Percentiles rank a stretch among this genome's conserved stretches.
Evolutionary conservation across 345 rosid genomes (phyloP).

Genomic region (Camelina sativa): DNA sequence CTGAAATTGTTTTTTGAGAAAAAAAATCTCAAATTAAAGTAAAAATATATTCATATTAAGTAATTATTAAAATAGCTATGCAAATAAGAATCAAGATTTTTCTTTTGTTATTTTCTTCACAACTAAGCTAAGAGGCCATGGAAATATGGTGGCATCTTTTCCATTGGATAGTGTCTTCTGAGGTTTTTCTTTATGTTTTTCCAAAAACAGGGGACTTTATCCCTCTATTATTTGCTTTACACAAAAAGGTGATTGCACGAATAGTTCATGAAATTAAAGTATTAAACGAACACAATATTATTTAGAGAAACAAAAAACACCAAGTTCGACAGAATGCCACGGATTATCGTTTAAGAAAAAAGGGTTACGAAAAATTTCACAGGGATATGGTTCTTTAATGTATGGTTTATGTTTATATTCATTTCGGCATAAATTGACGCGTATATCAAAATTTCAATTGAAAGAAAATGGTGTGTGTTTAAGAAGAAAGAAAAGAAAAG

Average conservation of each 20-base stretch:
- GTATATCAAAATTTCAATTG: neutral
- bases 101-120: constrained; percentile 33
- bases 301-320: neutral
- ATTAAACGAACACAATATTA: neutral
- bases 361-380: neutral
- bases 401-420: neutral
- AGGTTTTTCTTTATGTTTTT: constrained; percentile 29
- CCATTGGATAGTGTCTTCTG: constrained; percentile 33
- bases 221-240: constrained; percentile 37
- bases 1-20: neutral
- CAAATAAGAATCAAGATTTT: neutral
- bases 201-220: constrained; percentile 29
- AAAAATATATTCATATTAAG: neutral
- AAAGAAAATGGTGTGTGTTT: neutral
- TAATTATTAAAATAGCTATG: neutral
- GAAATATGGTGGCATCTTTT: constrained; percentile 40
- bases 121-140: constrained; percentile 33
- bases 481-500: neutral
- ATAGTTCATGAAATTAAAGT: neutral
- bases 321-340: neutral
- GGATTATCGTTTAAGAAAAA: neutral
- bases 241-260: constrained; percentile 30
- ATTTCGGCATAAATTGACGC: neutral
- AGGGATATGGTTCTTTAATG: no score
- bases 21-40: neutral